These are phyloP conservation scores for Coniferiporia weirii DNA, from an alignment of 1,284 basidiomycete genomes.

Conservation along the genomic window DNA sequence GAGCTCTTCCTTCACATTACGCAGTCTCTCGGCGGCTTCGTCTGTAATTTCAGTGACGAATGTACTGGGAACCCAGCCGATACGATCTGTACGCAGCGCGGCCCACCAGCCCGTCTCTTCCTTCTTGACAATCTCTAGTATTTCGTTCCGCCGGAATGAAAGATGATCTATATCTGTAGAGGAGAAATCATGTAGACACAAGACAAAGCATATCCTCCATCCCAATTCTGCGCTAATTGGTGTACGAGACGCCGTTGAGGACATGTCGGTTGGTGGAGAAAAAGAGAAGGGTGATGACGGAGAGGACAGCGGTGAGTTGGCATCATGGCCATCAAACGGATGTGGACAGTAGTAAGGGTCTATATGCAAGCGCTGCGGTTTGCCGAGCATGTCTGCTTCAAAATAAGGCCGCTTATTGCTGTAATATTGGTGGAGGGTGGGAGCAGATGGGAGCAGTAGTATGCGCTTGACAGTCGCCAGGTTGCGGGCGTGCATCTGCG, in stretches of 20 bases:
- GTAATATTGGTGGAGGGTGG: background rate
- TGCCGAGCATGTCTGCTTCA: background rate
- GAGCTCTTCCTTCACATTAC: conserved; percentile 20
- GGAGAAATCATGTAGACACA: conserved; percentile 63
- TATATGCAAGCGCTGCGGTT: conserved; percentile 16
- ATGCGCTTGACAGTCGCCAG: background rate
- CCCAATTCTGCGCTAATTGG: conserved; percentile 13
- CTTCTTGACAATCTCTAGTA: conserved; percentile 58
- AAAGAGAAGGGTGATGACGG: conserved; percentile 16
- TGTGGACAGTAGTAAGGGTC: conserved; percentile 18
- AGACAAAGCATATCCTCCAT: conserved; percentile 41
- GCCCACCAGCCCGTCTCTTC: conserved; percentile 79
- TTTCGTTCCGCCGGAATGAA: conserved; percentile 57
- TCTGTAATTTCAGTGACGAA: conserved; percentile 44
- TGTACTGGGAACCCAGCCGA: conserved; percentile 70
- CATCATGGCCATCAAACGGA: conserved; percentile 12
- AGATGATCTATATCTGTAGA: conserved; percentile 58
- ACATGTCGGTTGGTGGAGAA: conserved; percentile 14
- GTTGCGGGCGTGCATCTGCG: background rate
- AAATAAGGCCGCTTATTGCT: background rate
- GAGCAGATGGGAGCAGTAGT: background rate
- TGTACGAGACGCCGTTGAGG: conserved; percentile 7
- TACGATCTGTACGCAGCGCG: conserved; percentile 50
- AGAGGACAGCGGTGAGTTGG: conserved; percentile 12
- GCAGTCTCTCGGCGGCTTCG: conserved; percentile 37